These are phyloP conservation scores for Cryptosporidium viatorum DNA, from an alignment of 169 alveolate genomes.

Conservation along the genomic window DNA sequence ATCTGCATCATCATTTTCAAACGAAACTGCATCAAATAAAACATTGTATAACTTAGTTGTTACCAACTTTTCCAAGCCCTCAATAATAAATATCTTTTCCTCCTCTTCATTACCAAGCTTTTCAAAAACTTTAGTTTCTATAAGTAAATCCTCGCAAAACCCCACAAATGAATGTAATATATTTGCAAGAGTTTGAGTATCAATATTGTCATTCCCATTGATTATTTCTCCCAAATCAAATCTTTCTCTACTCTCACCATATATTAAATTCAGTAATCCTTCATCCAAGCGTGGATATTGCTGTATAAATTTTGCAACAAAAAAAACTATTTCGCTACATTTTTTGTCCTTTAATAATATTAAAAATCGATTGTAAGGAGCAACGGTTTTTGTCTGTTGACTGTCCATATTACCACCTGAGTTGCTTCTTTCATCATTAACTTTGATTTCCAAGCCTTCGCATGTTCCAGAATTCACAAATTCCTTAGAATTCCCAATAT, in stretches of 20 bases:
- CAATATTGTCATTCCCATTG: conserved; percentile 26
- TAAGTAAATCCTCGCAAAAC: conserved; percentile 38
- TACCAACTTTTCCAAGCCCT: conserved; percentile 59
- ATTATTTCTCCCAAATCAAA: conserved; percentile 14
- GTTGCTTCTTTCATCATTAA: neutral
- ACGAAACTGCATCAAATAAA: conserved; percentile 53
- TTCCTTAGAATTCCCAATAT: neutral
- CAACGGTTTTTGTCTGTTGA: conserved; percentile 73
- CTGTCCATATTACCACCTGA: neutral
- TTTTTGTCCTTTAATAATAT: conserved; percentile 83
- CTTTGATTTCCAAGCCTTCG: conserved; percentile 23
- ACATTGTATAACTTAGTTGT: conserved; percentile 64
- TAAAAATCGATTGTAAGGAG: conserved; percentile 84
- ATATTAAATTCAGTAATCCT: conserved; percentile 24
- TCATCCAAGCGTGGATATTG: conserved; percentile 60
- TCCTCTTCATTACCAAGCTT: conserved; percentile 17
- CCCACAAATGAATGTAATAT: conserved; percentile 31
- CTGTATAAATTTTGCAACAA: conserved; percentile 54
- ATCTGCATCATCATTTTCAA: conserved; percentile 62
- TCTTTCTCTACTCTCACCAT: conserved; percentile 23
- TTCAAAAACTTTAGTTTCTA: conserved; percentile 12
- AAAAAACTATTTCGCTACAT: conserved; percentile 81
- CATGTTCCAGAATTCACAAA: conserved; percentile 17
- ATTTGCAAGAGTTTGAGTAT: conserved; percentile 10
- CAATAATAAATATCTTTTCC: conserved; percentile 27